These are phyloP conservation scores for Hyaloscypha bicolor DNA, from an alignment of 495 filamentous ascomycete species.

Conservation along the genomic window DNA sequence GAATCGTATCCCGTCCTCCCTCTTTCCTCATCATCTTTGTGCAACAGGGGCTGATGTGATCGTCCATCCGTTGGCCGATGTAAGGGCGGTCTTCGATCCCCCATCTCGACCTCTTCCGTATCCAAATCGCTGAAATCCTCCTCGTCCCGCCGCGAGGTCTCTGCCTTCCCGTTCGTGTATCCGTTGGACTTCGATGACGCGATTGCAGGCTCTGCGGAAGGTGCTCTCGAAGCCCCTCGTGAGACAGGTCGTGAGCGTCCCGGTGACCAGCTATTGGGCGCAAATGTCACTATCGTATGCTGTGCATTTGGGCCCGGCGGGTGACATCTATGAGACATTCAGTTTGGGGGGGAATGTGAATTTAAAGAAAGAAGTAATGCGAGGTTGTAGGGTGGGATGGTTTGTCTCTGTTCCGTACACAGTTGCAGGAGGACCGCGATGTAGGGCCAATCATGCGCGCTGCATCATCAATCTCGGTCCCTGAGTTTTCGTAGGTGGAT, in stretches of 20 bases:
- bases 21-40: slow-evolving; percentile 41
- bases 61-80: slow-evolving; percentile 55
- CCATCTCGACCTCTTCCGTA: slow-evolving; percentile 41
- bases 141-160: slow-evolving; percentile 5
- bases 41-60: slow-evolving; percentile 55
- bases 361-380: slow-evolving; percentile 6
- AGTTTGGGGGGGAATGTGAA: slow-evolving; percentile 1
- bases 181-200: slow-evolving; percentile 17
- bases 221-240: slow-evolving; percentile 22
- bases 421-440: slow-evolving; percentile 11
- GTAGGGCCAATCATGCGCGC: slow-evolving; percentile 9
- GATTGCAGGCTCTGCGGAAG: slow-evolving; percentile 12
- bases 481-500: background rate
- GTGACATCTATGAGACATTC: slow-evolving; percentile 33
- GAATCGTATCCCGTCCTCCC: slow-evolving; percentile 43
- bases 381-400: slow-evolving; percentile 24
- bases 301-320: slow-evolving; percentile 16
- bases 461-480: background rate
- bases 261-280: slow-evolving; percentile 18
- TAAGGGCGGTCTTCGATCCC: slow-evolving; percentile 46
- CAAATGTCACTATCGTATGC: slow-evolving; percentile 10
- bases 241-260: slow-evolving; percentile 24
- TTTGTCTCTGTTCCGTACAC: background rate
- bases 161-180: slow-evolving; percentile 7
- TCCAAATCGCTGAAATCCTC: slow-evolving; percentile 37